Evolutionary conservation across 2,329 filamentous ascomycete genomes (phyloP).

Genomic region (Bipolaris victoriae): DNA sequence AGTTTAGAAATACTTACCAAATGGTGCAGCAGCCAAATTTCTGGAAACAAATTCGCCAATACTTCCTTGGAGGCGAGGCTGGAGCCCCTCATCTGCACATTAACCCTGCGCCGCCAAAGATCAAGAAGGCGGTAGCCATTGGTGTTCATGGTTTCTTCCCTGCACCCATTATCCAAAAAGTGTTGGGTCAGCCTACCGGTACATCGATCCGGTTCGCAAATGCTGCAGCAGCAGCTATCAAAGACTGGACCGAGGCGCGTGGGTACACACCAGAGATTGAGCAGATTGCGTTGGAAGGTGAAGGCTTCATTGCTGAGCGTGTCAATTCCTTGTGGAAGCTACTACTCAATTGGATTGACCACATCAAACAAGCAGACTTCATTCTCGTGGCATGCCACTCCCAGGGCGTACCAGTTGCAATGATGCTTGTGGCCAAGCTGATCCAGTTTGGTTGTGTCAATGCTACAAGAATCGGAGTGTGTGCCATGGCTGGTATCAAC

Average conservation of each 20-base stretch:
- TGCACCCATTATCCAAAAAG: conserved; percentile 81
- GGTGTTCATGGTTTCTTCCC: conserved; percentile 95
- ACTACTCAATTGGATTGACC: conserved; percentile 91
- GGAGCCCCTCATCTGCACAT: conserved; percentile 72
- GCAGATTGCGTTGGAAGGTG: conserved; percentile 91
- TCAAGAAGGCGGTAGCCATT: conserved; percentile 88
- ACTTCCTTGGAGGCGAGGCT: conserved; percentile 57
- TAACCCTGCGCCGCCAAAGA: conserved; percentile 69
- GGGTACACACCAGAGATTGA: conserved; percentile 83
- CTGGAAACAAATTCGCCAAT: conserved; percentile 51
- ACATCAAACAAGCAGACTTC: conserved; percentile 85
- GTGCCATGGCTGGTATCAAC: conserved; percentile 89
- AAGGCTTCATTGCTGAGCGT: conserved; percentile 87
- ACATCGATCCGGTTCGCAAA: conserved; percentile 94
- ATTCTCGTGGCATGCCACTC: conserved; percentile 93
- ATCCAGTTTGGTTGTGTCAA: conserved; percentile 87
- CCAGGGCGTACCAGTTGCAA: conserved; percentile 90
- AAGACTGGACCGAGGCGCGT: conserved; percentile 73
- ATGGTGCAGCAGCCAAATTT: conserved; percentile 53
- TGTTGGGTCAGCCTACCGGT: conserved; percentile 93
- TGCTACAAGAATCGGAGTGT: conserved; percentile 76
- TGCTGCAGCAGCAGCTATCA: conserved; percentile 81
- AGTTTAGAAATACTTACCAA: conserved; percentile 71
- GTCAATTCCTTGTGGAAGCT: conserved; percentile 95
- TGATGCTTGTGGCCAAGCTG: conserved; percentile 91